Evolutionary conservation across 495 filamentous ascomycete genomes (phyloP).

Genomic region (Annulohypoxylon bovei): DNA sequence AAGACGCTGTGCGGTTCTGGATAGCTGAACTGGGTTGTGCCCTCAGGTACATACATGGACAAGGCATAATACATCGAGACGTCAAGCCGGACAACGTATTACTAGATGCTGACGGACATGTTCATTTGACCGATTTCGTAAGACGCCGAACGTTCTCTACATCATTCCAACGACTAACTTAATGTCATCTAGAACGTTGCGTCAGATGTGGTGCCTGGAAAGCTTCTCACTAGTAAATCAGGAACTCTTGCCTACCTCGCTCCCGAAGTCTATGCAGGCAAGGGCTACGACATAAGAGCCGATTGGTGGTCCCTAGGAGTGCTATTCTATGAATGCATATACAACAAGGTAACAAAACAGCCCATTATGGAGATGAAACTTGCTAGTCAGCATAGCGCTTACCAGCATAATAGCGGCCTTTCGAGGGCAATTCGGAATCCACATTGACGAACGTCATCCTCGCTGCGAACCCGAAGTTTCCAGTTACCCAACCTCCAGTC

Average conservation of each 20-base stretch:
- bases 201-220: conserved; percentile 87
- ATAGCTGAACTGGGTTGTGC: conserved; percentile 94
- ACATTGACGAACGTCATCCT: conserved; percentile 81
- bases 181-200: conserved; percentile 82
- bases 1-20: conserved; percentile 97
- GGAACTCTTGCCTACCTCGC: conserved; percentile 96
- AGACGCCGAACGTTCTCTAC: conserved; percentile 44
- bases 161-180: conserved; percentile 7
- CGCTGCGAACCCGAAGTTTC: conserved; percentile 84
- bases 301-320: conserved; percentile 99
- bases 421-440: conserved; percentile 86
- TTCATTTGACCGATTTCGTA: conserved; percentile 98
- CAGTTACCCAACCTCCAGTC: conserved; percentile 88
- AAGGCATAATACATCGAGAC: conserved; percentile 95
- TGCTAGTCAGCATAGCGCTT: conserved; percentile 29
- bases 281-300: conserved; percentile 85
- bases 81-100: conserved; percentile 98
- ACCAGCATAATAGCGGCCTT: conserved; percentile 72
- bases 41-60: conserved; percentile 86
- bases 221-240: conserved; percentile 90
- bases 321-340: conserved; percentile 98
- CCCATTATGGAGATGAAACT: neutral
- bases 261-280: conserved; percentile 91
- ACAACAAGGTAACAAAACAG: conserved; percentile 82
- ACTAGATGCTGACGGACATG: conserved; percentile 92